These are phyloP conservation scores for Lichtheimia ornata DNA, from an alignment of 371 early-diverging fungal genomes.

Conservation along the genomic window DNA sequence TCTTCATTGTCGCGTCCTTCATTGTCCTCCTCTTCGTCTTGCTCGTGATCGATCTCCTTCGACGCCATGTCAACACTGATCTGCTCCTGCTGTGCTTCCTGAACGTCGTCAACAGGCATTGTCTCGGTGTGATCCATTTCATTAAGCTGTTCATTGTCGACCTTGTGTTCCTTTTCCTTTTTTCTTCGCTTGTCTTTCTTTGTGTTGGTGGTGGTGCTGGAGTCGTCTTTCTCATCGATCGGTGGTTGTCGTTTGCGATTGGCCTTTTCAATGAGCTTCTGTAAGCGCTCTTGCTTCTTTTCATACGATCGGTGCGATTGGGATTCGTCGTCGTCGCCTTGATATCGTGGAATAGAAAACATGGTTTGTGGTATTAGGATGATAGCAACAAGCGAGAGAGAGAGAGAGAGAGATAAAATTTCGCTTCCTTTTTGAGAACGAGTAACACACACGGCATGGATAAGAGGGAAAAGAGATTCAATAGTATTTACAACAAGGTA, in stretches of 20 bases:
- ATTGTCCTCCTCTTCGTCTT: conserved; percentile 5
- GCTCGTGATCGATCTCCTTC: background rate
- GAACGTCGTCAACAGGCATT: background rate
- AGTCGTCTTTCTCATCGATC: conserved; percentile 1
- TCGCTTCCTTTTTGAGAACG: background rate
- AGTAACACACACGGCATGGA: no score
- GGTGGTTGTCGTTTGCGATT: conserved; percentile 15
- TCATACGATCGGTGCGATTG: conserved; percentile 15
- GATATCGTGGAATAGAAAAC: conserved; percentile 23
- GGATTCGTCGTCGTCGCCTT: conserved; percentile 13
- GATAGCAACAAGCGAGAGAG: background rate
- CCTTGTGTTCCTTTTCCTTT: background rate
- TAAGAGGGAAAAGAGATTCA: no score
- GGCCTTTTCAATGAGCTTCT: conserved; percentile 13
- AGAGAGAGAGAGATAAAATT: background rate
- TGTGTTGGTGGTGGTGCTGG: background rate
- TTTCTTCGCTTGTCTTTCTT: conserved; percentile 12
- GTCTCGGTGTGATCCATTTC: background rate
- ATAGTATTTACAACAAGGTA: no score
- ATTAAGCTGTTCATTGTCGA: background rate
- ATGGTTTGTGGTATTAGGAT: conserved; percentile 3
- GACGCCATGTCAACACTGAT: background rate
- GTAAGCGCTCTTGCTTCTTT: conserved; percentile 15
- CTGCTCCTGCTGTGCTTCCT: background rate
- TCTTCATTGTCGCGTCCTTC: conserved; percentile 13